Evolutionary conservation across 1,284 basidiomycete genomes (phyloP), one percentile per base, ranked within the genome.

Genomic region (Cryptococcus sp.): DNA sequence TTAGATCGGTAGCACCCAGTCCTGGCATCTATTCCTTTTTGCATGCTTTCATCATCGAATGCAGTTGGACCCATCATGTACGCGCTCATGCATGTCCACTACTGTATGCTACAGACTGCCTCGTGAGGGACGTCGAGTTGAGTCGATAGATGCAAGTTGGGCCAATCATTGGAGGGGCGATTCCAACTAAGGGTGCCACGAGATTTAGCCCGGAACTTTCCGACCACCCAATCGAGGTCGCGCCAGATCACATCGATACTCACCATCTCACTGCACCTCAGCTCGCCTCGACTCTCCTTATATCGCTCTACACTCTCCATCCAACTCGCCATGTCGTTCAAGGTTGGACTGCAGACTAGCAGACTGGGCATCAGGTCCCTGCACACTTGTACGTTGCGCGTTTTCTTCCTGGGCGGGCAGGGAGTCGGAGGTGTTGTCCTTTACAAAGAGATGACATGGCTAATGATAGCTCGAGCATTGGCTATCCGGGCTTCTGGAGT

Each of bases 241-340:
- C 11, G 7, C 10, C 14, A 42, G n/a, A n/a, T n/a, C n/a, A n/a
- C n/a, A n/a, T n/a, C 35, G 23, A 19, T 16, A 35, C 16, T 32
- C 31, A 16, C 37, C 37, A 16, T n/a, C 26, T 43, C 31, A n/a
- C 6, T 5, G 5, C 16, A 3, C 25, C 41, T 32, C 41, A 12
- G 19, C 41, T 22, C 10, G 22, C 23, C 10, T 25, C 22, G n/a
- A 19, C n/a, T 47, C 36, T 18, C 38, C 34, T 24, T 42, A 45
- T 37, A n/a, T 23, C 34, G 38, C 33, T 22, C 41, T 22, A 50
- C 45, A 38, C 43, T 31, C 52, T 41, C 46, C 43, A 40, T 39
- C 44, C 52, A 52, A 36, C 52, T 40, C 52, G 52, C 41, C 52
- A 69, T 69, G 67, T 68, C 67, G 26, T 46, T 71, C 59, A 47